Base-by-base conservation (phyloP, 1,284 basidiomycete genomes). In the Exobasidium rhododendri region DNA sequence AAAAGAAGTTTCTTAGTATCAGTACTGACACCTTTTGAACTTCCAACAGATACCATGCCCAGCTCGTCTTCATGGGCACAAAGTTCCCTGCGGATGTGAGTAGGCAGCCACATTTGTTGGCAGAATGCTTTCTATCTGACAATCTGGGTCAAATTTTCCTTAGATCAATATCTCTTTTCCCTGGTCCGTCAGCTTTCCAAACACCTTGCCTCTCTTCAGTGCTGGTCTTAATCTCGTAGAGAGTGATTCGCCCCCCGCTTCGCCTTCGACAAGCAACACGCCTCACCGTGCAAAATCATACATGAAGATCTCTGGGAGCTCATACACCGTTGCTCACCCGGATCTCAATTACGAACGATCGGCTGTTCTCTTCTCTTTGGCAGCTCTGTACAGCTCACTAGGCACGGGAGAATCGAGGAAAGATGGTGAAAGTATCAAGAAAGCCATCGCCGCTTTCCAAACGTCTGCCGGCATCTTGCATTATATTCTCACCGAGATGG, bases 31-130 rank as follows among this genome's bases (percentile, higher is more conserved):
- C 52, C 54, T 65, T 57, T 26, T 58, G 46, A 65, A 44, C 32
- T 13, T 10, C 22, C 20, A 44, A 94, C 35, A 40, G 91, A 61
- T 97, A 97, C 76, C 88, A 94, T 70, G 90, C 92, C 2, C 92
- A 94, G 80, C 86, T 96, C 47, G 83, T 85, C 1, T 91, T 89
- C 66, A 85, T 93, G 28, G 81, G 89, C 46, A 86, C 85, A 5
- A 90, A 90, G 73, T 81, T 90, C 24, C 88, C 89, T 14, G 79
- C 84, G 11, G 85, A 90, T 74, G 87, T 89, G 63, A 59, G 85
- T 59, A 3, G n/a, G n/a, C n/a, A n/a, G n/a, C n/a, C n/a, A n/a
- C n/a, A n/a, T n/a, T n/a, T n/a, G n/a, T n/a, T n/a, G n/a, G n/a
- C n/a, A n/a, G n/a, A n/a, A n/a, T n/a, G n/a, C n/a, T n/a, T n/a